phyloP scores from a whole-genome alignment of 805 yeast genomes.

The Wickerhamomyces bisporus region DNA sequence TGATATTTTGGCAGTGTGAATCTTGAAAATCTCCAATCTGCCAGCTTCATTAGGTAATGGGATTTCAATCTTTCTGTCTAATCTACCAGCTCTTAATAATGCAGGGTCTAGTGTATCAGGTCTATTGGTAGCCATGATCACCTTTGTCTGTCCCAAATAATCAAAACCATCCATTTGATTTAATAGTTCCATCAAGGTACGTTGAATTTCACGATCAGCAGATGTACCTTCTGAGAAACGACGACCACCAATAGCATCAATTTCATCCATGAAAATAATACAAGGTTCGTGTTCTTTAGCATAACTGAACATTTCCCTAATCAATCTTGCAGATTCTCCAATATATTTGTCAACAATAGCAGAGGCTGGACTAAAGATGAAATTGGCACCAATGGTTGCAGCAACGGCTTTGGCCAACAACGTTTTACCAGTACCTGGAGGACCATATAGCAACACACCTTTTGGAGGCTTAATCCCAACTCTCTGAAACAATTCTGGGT shows the following conservation, averaged over 20 bases:
- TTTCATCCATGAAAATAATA: slow-evolving; percentile 97
- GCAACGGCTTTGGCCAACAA: slow-evolving; percentile 96
- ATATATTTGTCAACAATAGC: slow-evolving; percentile 97
- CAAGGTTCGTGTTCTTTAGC: slow-evolving; percentile 98
- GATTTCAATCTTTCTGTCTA: slow-evolving; percentile 94
- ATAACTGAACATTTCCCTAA: slow-evolving; percentile 96
- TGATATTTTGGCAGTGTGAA: slow-evolving; percentile 78
- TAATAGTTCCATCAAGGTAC: slow-evolving; percentile 93
- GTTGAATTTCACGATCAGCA: slow-evolving; percentile 97
- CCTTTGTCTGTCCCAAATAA: slow-evolving; percentile 92
- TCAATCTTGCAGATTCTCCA: slow-evolving; percentile 95
- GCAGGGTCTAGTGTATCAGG: slow-evolving; percentile 99
- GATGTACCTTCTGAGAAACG: slow-evolving; percentile 97
- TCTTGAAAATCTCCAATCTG: slow-evolving; percentile 87
- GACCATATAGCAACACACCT: slow-evolving; percentile 94
- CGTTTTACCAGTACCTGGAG: slow-evolving; percentile 98
- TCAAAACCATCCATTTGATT: slow-evolving; percentile 99
- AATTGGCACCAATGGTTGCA: slow-evolving; percentile 96
- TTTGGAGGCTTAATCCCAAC: slow-evolving; percentile 99
- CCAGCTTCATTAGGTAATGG: slow-evolving; percentile 96
- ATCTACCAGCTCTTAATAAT: slow-evolving; percentile 91
- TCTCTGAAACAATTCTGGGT: slow-evolving; percentile 91
- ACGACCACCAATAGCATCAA: slow-evolving; percentile 98
- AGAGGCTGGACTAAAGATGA: slow-evolving; percentile 96
- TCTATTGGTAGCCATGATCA: slow-evolving; percentile 98